Evolutionary conservation across 2,329 filamentous ascomycete species (phyloP), one percentile per base, ranked within the genome.

Genomic region (Cladosporium velox): DNA sequence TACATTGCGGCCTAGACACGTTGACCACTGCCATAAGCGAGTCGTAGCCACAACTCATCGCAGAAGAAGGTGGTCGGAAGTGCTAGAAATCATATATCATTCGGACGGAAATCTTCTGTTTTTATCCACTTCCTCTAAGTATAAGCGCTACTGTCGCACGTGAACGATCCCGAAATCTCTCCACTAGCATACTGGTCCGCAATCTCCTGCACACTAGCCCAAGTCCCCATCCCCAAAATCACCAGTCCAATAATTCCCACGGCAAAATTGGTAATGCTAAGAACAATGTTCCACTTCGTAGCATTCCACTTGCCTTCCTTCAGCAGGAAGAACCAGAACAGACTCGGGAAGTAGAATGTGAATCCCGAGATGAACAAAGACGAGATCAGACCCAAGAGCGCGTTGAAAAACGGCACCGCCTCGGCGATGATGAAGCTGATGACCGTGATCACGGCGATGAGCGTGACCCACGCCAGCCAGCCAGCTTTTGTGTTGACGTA

Each of bases 401-500:
- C 84, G 75, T 87, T 88, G 80, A 92, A 92, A 67, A 89, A 86
- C 0, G 90, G 90, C 15, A 92, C 89, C 0, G 88, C 87, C 74
- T 90, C 86, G 6, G 90, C 88, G 67, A 93, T 89, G 67, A 92
- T 78, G 82, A 87, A 90, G 12, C 87, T 87, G 10, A 90, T 70
- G 21, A 87, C 69, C 83, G 89, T 91, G 34, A 88, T 78, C 24
- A 72, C 76, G 0, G 83, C 75, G 1, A 86, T 85, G 41, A 92
- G 84, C 7, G 70, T 81, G 14, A 88, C 72, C 90, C 90, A 92
- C 21, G 83, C 82, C 3, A 82, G 73, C 68, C 84, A 83, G 3
- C 86, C 84, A 68, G 75, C 66, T 68, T 72, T 62, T 63, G 71
- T 68, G 77, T 79, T 71, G 70, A 79, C 71, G 77, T 77, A 74